Base-by-base conservation (phyloP, 2,329 filamentous ascomycete genomes). In the Fusarium ambrosium region DNA sequence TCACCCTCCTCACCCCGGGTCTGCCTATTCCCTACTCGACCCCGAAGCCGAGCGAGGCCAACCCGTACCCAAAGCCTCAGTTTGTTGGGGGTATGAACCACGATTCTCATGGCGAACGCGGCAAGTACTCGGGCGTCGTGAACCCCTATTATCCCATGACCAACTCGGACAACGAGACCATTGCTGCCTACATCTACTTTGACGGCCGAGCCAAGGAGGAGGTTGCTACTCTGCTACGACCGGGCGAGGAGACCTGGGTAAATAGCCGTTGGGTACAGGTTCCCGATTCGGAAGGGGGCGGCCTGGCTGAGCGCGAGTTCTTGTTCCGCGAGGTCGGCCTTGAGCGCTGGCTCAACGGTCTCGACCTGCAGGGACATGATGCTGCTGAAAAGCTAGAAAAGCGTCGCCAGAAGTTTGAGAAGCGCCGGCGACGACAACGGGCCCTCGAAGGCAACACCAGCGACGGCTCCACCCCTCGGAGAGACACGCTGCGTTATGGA, bases 121-220 rank as follows among this genome's bases (percentile, higher is more conserved):
- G 85, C 36, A 87, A 86, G 76, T 85, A 84, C 75, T 82, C 84
- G 67, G 88, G 89, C 74, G 84, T 87, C n/a, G 89, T 98, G 72
- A 91, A 90, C 64, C 95, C 96, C 1, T 99, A 99, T 84, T 93
- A 96, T 73, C 94, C 97, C 63, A 91, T 98, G 85, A 98, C 97
- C 22, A 92, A 94, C 71, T 97, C 94, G 36, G 93, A 95, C 66
- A 98, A 98, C 83, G 97, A 99, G 86, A 99, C 97, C 16, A 96
- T 99, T 78, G 97, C 97, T 36, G 97, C 96, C 41, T 99, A 99
- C 83, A 98, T 99, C 78, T 99, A 99, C 86, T 99, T 99, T 81
- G 97, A 99, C 83, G 97, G 97, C 20, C 89, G 97, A 72, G 90
- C 91, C 70, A 99, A 99, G 83, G 97, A 99, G 82, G 97, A 99